Evolutionary conservation across 2,329 filamentous ascomycete genomes (phyloP).

Genomic region (Fusarium sp.): DNA sequence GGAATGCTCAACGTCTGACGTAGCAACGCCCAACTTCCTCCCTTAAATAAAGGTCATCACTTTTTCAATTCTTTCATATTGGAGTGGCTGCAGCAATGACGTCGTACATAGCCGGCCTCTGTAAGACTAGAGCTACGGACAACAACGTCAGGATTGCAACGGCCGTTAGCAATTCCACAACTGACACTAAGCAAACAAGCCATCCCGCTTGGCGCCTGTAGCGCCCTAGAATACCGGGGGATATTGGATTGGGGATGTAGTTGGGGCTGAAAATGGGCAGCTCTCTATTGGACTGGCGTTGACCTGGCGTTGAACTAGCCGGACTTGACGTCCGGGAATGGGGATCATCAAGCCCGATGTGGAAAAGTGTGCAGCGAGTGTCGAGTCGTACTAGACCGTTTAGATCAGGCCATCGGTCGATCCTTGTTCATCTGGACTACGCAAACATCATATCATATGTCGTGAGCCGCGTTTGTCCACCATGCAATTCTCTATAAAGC

Average conservation of each 20-base stretch:
- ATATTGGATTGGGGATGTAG: conserved; percentile 1
- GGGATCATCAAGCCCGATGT: conserved; percentile 6
- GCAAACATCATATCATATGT: conserved; percentile 20
- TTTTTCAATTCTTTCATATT: background rate
- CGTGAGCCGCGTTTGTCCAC: background rate
- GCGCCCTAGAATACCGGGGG: conserved; percentile 3
- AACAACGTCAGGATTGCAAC: conserved; percentile 12
- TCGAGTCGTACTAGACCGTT: conserved; percentile 21
- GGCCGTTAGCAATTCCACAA: conserved; percentile 5
- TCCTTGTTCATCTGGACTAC: background rate
- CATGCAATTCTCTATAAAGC: conserved; percentile 16
- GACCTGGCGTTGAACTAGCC: background rate
- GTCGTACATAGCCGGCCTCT: conserved; percentile 10
- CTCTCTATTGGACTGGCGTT: conserved; percentile 5
- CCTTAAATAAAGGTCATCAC: background rate
- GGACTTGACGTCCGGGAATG: conserved; percentile 26
- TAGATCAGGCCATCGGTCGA: conserved; percentile 22
- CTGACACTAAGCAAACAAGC: conserved; percentile 3
- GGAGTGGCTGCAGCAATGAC: conserved; percentile 29
- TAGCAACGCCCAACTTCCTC: background rate
- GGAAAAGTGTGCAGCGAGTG: conserved; percentile 9
- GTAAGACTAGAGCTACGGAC: conserved; percentile 4
- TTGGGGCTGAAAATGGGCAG: background rate
- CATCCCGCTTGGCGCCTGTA: conserved; percentile 11
- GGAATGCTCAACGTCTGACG: conserved; percentile 11